These are phyloP conservation scores for Epichloe aotearoae DNA, from an alignment of 2,329 filamentous ascomycete species.

Conservation along the genomic window DNA sequence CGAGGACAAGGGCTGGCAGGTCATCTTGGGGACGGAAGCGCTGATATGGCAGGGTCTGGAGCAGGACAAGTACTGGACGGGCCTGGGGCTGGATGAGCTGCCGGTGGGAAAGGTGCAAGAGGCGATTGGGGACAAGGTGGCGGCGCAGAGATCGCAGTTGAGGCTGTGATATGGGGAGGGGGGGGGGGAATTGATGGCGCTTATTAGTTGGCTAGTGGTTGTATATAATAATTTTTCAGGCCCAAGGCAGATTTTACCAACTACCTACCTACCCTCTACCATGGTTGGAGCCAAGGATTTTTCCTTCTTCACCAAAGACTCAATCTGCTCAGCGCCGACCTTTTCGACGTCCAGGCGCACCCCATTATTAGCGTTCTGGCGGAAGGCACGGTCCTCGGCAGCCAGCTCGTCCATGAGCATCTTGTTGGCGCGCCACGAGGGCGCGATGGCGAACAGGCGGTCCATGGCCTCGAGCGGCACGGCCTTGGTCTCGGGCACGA, in stretches of 20 bases:
- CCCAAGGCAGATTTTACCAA: no score
- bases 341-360: constrained; percentile 17
- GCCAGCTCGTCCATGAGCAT: constrained; percentile 30
- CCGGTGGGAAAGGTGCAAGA: constrained; percentile 47
- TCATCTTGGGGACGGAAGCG: constrained; percentile 64
- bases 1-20: constrained; percentile 51
- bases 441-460: constrained; percentile 40
- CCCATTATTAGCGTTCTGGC: constrained; percentile 16
- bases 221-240: no score
- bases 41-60: constrained; percentile 67
- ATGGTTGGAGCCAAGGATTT: no score
- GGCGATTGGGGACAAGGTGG: constrained; percentile 30
- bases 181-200: no score
- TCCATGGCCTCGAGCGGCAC: constrained; percentile 54
- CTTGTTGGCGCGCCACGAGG: constrained; percentile 29
- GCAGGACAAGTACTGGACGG: constrained; percentile 54
- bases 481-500: constrained; percentile 53
- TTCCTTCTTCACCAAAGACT: constrained; percentile 1
- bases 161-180: constrained; percentile 7
- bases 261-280: no score
- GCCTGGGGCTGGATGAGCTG: constrained; percentile 41
- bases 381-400: constrained; percentile 20
- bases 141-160: constrained; percentile 16
- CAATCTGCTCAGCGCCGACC: constrained; percentile 14
- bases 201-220: no score